Evolutionary conservation across 441 rosid genomes (phyloP).

Genomic region (Gossypium schwendimanii): DNA sequence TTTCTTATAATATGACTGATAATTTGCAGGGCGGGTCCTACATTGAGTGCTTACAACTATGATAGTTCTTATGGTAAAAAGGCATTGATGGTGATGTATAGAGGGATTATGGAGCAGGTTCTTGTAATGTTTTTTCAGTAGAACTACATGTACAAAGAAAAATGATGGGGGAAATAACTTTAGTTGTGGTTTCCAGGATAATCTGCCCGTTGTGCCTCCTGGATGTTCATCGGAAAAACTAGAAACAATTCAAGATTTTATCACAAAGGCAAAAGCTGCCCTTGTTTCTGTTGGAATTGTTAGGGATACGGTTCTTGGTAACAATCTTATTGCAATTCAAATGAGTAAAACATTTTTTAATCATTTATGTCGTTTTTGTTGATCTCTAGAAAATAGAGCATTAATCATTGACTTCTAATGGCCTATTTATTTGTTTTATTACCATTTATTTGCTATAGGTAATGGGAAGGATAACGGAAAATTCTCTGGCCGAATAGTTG

Average conservation of each 20-base stretch:
- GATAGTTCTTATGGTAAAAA: slow-evolving; percentile 91
- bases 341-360: neutral
- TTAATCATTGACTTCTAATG: neutral
- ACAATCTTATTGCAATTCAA: neutral
- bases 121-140: slow-evolving; percentile 8
- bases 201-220: slow-evolving; percentile 89
- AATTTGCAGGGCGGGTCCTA: slow-evolving; percentile 80
- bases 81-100: slow-evolving; percentile 89
- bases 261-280: slow-evolving; percentile 89
- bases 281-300: slow-evolving; percentile 96
- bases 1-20: slow-evolving; percentile 24
- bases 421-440: slow-evolving; percentile 4
- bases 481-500: slow-evolving; percentile 86
- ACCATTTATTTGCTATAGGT: slow-evolving; percentile 38
- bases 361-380: neutral
- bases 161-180: slow-evolving; percentile 18
- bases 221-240: slow-evolving; percentile 88
- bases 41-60: slow-evolving; percentile 94
- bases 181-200: slow-evolving; percentile 56
- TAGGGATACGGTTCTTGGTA: slow-evolving; percentile 84
- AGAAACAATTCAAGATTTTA: slow-evolving; percentile 73
- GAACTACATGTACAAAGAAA: neutral
- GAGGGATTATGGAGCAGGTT: slow-evolving; percentile 98
- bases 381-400: neutral
- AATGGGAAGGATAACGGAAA: slow-evolving; percentile 78